Conservation (phyloP, 768 basidiomycete genomes). For the Lactifluus pinguis region DNA sequence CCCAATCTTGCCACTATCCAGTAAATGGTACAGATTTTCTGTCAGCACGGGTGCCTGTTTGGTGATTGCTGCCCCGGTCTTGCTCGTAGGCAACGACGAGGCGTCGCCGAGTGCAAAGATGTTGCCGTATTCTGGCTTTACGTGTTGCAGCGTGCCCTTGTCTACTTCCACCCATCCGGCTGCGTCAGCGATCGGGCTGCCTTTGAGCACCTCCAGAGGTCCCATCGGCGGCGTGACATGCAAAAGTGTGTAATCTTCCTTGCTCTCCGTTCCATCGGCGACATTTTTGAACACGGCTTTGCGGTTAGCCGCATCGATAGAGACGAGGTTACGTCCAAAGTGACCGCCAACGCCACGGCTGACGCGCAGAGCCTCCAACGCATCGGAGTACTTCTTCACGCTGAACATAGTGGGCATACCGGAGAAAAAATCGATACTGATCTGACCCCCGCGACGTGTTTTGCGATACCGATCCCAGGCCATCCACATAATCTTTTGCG, state of each 20-base stretch:
- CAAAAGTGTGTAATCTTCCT: conserved; percentile 71
- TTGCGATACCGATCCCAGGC: conserved; percentile 74
- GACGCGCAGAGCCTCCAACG: conserved; percentile 65
- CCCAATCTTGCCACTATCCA: conserved; percentile 64
- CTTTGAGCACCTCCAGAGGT: conserved; percentile 70
- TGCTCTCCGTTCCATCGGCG: conserved; percentile 52
- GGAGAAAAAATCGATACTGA: conserved; percentile 72
- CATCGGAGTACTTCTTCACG: conserved; percentile 93
- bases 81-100: conserved; percentile 86
- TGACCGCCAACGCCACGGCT: conserved; percentile 72
- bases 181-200: conserved; percentile 67
- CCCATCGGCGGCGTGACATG: conserved; percentile 94
- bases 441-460: conserved; percentile 47
- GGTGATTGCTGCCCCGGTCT: conserved; percentile 92
- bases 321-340: conserved; percentile 77
- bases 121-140: conserved; percentile 70
- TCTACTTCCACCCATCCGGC: conserved; percentile 89
- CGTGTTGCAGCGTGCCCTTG: conserved; percentile 70
- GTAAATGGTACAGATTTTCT: conserved; percentile 74
- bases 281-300: conserved; percentile 78
- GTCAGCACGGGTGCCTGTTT: conserved; percentile 84
- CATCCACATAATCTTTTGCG: conserved; percentile 97
- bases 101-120: conserved; percentile 92
- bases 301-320: conserved; percentile 60
- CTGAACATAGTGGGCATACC: conserved; percentile 95